These are phyloP conservation scores for Paracoccidioides lutzii DNA, from an alignment of 2,329 filamentous ascomycete genomes.

Conservation along the genomic window DNA sequence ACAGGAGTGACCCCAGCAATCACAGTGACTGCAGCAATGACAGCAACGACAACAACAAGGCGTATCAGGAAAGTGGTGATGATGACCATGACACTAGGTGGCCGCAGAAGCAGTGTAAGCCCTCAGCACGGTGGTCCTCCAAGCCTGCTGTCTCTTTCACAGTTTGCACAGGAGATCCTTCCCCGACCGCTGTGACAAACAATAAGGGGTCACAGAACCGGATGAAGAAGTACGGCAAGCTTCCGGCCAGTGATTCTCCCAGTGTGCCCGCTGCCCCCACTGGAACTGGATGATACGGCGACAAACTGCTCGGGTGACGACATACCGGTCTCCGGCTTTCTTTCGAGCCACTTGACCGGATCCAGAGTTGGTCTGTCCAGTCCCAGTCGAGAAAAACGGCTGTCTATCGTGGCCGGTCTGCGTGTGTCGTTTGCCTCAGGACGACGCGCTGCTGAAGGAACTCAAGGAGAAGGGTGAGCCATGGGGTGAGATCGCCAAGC, in stretches of 20 bases:
- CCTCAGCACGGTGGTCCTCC: neutral
- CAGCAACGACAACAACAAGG: neutral
- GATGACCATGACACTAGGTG: slow-evolving; percentile 1
- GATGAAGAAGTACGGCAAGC: neutral
- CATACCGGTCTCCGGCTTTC: slow-evolving; percentile 1
- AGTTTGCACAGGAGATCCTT: neutral
- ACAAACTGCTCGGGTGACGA: neutral
- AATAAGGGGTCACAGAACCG: slow-evolving; percentile 1
- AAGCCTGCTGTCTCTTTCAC: neutral
- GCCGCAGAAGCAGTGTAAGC: neutral
- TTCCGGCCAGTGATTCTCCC: neutral
- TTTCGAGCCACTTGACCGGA: neutral
- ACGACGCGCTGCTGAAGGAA: slow-evolving; percentile 8
- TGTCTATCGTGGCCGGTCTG: neutral
- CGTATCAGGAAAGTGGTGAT: no score
- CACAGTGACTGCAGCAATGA: no score
- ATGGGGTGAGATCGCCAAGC: slow-evolving; percentile 3
- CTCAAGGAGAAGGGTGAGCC: slow-evolving; percentile 7
- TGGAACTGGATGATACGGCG: neutral
- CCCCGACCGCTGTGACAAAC: neutral
- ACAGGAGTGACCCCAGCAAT: neutral
- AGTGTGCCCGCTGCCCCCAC: neutral
- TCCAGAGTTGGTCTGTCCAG: slow-evolving; percentile 1
- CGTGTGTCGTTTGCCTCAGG: slow-evolving; percentile 1
- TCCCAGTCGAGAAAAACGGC: neutral